These are phyloP conservation scores for Cocos nucifera DNA, from an alignment of 176 grass and related monocot species.

Conservation along the genomic window DNA sequence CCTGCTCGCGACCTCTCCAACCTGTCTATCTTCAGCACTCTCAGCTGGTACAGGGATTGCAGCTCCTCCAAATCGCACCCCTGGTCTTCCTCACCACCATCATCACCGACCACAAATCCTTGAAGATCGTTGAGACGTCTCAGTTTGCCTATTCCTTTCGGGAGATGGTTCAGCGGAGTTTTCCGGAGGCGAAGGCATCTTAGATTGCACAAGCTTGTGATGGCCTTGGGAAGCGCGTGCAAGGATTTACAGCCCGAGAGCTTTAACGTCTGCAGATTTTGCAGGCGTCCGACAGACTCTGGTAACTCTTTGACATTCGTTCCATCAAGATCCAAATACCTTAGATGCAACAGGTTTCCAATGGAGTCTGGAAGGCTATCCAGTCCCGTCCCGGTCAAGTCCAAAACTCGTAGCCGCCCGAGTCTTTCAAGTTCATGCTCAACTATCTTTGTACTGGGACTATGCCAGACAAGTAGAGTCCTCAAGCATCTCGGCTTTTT, in stretches of 20 bases:
- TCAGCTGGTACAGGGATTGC: too few species aligned
- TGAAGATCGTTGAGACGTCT: too few species aligned
- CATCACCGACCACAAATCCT: too few species aligned
- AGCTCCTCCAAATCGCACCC: too few species aligned
- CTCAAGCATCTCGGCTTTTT: slow-evolving; percentile 68
- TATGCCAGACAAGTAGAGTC: slow-evolving; percentile 54
- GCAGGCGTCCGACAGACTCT: slow-evolving; percentile 7
- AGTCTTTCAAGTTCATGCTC: background rate
- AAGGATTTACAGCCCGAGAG: background rate
- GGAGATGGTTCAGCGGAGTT: background rate
- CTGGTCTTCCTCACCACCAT: too few species aligned
- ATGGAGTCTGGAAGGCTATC: slow-evolving; percentile 42
- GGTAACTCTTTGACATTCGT: slow-evolving; percentile 58
- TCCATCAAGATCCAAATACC: slow-evolving; percentile 73
- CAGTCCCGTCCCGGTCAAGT: background rate
- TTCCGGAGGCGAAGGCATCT: background rate
- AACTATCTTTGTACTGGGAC: slow-evolving; percentile 44
- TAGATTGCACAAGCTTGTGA: slow-evolving; percentile 12
- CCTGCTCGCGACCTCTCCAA: background rate
- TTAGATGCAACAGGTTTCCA: slow-evolving; percentile 57
- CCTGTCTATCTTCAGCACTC: too few species aligned
- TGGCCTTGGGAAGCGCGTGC: slow-evolving; percentile 5
- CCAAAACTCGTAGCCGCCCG: too few species aligned
- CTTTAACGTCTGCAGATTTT: slow-evolving; percentile 22
- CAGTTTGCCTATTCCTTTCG: too few species aligned